Evolutionary conservation across 2,329 filamentous ascomycete species (phyloP).

Genomic region (Aspergillus proliferans): DNA sequence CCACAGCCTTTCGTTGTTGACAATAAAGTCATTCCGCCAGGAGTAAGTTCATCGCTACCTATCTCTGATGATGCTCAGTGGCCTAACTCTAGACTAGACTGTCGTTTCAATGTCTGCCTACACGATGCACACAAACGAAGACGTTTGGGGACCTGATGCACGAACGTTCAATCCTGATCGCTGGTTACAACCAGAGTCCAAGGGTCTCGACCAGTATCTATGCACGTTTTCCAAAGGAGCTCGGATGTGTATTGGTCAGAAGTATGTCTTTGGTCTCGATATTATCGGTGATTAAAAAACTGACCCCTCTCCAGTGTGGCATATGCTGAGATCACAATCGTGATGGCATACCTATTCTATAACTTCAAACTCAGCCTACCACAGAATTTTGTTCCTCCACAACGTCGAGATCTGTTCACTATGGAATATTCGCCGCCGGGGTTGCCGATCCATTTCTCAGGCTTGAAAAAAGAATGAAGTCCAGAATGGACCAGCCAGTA

Average conservation of each 20-base stretch:
- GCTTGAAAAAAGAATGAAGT: too few species aligned
- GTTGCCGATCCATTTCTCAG: neutral
- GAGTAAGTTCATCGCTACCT: constrained; percentile 1
- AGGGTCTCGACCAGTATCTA: neutral
- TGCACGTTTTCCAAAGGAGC: neutral
- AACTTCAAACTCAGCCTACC: neutral
- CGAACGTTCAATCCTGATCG: constrained; percentile 3
- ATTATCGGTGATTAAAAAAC: neutral
- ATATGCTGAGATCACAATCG: neutral
- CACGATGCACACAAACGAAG: constrained; percentile 3
- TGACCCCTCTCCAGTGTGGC: neutral
- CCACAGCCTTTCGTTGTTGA: constrained; percentile 1
- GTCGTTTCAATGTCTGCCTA: constrained; percentile 4
- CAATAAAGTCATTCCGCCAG: constrained; percentile 2
- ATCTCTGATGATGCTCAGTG: neutral
- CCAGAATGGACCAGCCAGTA: too few species aligned
- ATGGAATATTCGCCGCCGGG: neutral
- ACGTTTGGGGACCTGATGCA: constrained; percentile 5
- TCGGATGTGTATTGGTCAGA: neutral
- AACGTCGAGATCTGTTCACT: neutral
- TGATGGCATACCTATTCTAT: neutral
- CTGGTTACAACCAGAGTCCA: constrained; percentile 1
- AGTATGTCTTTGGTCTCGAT: neutral
- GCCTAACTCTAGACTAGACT: neutral
- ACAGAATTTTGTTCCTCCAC: neutral